A percentile compares a stretch with the other conserved stretches of the same genome.
Evolutionary conservation across 768 basidiomycete species (phyloP).

Genomic region (Galerina sulciceps): DNA sequence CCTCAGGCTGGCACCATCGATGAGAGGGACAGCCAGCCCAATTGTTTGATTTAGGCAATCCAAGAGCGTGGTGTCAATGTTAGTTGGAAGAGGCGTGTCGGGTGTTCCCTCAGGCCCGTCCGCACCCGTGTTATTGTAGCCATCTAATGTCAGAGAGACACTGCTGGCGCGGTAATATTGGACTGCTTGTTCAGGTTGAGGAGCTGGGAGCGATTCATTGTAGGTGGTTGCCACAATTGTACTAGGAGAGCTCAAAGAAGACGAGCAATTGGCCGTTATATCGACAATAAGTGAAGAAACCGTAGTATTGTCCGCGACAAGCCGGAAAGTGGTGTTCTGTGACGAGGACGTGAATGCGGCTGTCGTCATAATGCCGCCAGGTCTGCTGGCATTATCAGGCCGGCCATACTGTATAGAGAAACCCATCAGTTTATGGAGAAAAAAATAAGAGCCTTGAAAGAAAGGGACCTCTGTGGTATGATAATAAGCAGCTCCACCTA

Average conservation of each 20-base stretch:
- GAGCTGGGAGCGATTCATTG: constrained; percentile 33
- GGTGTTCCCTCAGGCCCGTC: constrained; percentile 40
- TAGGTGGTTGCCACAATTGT: constrained; percentile 30
- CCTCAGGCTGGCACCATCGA: constrained; percentile 37
- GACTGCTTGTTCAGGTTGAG: constrained; percentile 58
- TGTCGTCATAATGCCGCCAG: constrained; percentile 51
- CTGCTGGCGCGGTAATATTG: constrained; percentile 75
- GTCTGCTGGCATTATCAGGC: constrained; percentile 47
- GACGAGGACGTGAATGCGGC: constrained; percentile 42
- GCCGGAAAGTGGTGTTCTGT: constrained; percentile 44
- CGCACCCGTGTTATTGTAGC: constrained; percentile 67
- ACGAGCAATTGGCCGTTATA: constrained; percentile 45
- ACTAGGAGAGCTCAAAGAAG: constrained; percentile 22
- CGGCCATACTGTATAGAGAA: constrained; percentile 28
- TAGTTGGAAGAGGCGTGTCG: constrained; percentile 54
- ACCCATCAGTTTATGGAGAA: neutral
- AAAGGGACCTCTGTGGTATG: constrained; percentile 30
- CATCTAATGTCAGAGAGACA: constrained; percentile 62
- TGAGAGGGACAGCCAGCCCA: constrained; percentile 57
- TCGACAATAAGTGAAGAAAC: constrained; percentile 45
- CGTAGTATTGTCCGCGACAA: constrained; percentile 54
- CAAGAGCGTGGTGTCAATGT: constrained; percentile 52
- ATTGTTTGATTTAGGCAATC: constrained; percentile 68
- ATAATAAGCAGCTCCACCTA: constrained; percentile 26
- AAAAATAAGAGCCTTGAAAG: neutral